Conservation (phyloP, 768 basidiomycete species). For the Agaricus sinodeliciosus region DNA sequence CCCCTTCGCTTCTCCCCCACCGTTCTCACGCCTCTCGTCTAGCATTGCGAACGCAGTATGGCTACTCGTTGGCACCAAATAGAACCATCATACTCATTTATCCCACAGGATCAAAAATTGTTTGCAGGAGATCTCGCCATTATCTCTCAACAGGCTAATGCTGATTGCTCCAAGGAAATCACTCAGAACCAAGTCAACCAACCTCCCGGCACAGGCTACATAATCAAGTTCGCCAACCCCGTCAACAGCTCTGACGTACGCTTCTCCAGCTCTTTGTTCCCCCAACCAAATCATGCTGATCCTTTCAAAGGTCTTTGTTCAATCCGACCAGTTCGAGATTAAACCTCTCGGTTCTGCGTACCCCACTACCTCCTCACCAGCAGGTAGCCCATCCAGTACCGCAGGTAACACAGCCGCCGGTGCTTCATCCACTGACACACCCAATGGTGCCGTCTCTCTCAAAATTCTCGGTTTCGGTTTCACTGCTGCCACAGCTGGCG, state of each 20-base stretch:
- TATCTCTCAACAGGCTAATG: constrained; percentile 47
- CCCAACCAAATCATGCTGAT: neutral
- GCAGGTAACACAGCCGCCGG: constrained; percentile 10
- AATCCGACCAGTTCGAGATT: constrained; percentile 53
- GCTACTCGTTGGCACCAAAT: neutral
- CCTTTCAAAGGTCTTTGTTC: constrained; percentile 44
- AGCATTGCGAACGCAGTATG: constrained; percentile 36
- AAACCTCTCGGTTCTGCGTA: constrained; percentile 49
- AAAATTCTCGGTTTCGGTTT: neutral
- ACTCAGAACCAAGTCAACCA: constrained; percentile 37
- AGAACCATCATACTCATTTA: neutral
- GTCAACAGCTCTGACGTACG: constrained; percentile 49
- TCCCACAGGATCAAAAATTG: constrained; percentile 25
- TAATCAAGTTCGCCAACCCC: constrained; percentile 40
- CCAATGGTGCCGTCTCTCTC: neutral
- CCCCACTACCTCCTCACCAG: constrained; percentile 29
- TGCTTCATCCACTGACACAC: neutral
- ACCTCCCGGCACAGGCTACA: constrained; percentile 39
- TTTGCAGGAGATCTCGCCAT: constrained; percentile 35
- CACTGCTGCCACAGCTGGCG: constrained; percentile 5
- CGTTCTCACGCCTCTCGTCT: constrained; percentile 7
- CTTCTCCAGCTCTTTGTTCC: constrained; percentile 12
- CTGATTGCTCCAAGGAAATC: constrained; percentile 51
- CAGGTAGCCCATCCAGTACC: constrained; percentile 10
- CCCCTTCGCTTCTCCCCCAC: neutral